These are phyloP conservation scores for Suhomyces kilbournensis DNA, from an alignment of 805 yeast genomes.

Conservation along the genomic window DNA sequence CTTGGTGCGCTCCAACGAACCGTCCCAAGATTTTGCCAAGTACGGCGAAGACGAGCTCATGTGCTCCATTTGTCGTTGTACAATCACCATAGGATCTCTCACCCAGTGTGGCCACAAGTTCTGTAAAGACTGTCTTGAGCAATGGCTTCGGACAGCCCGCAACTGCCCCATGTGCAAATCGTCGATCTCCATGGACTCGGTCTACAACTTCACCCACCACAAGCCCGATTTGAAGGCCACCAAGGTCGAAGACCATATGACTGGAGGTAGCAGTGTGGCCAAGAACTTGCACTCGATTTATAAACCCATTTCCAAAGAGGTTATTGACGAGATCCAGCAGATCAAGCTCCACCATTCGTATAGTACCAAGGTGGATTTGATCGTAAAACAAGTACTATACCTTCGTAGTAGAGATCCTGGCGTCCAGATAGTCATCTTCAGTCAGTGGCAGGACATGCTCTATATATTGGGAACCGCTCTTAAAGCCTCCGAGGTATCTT, in stretches of 20 bases:
- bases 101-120: slow-evolving; percentile 92
- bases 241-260: slow-evolving; percentile 28
- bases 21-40: not conserved
- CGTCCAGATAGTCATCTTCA: slow-evolving; percentile 81
- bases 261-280: slow-evolving; percentile 6
- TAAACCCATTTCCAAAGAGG: slow-evolving; percentile 40
- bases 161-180: slow-evolving; percentile 84
- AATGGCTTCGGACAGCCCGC: slow-evolving; percentile 60
- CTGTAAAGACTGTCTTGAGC: slow-evolving; percentile 74
- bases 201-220: slow-evolving; percentile 68
- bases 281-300: slow-evolving; percentile 39
- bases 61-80: slow-evolving; percentile 77
- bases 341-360: slow-evolving; percentile 41
- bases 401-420: slow-evolving; percentile 53
- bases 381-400: slow-evolving; percentile 68
- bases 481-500: slow-evolving; percentile 51
- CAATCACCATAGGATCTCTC: slow-evolving; percentile 71
- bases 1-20: slow-evolving; percentile 13
- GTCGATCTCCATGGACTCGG: slow-evolving; percentile 44
- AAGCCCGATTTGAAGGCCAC: slow-evolving; percentile 51
- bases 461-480: slow-evolving; percentile 66
- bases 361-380: slow-evolving; percentile 86
- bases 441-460: slow-evolving; percentile 83
- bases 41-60: slow-evolving; percentile 33
- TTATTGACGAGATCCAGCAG: slow-evolving; percentile 43